Base-by-base conservation (phyloP, 768 basidiomycete genomes). In the Mrakia blollopis region DNA sequence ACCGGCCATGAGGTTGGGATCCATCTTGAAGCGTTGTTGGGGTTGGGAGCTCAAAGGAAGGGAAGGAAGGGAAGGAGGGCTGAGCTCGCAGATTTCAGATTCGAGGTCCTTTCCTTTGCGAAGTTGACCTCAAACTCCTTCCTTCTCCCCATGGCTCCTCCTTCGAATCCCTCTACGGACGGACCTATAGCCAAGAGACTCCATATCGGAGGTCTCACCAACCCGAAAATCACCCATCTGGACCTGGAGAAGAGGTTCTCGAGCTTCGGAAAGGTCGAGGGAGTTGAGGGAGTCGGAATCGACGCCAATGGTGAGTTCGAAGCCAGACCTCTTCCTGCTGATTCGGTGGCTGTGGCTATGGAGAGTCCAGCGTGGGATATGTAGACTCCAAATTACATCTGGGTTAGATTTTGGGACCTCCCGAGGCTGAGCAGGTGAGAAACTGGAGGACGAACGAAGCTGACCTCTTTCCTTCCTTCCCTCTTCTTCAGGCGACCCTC, bases 231-330 rank as follows among this genome's bases (percentile, higher is more conserved):
- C 61, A 70, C 72, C 39, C 77, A 78, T 60, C 25, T 52, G 37
- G 77, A 78, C 50, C 73, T 78, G 30, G 39, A 60, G 30, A 67
- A 74, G 50, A 41, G 77, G 25, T 78, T 78, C 67, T 68, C 73
- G 2, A 39, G 32, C 32, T 78, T 78, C 23, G 77, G 77, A 30
- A 10, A 11, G 25, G 77, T 78, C 57, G 32, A 62, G 6, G 52
- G 32, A 23, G 73, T 78, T 47, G 77, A 78, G 23, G 77, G 73
- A 18, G 77, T 78, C 57, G 77, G 77, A 11, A 39, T 57, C 30
- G 77, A 78, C 32, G 77, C 72, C 30, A 73, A 73, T 52, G 77
- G 77, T 78, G 5, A 30, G 76, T 77, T 44, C 50, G 54, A 30
- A 9, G 6, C 65, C 39, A 21, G 2, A 21, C 57, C 5, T 32